phyloP scores from a whole-genome alignment of 1,284 basidiomycete species.

The Marasmius oreades region DNA sequence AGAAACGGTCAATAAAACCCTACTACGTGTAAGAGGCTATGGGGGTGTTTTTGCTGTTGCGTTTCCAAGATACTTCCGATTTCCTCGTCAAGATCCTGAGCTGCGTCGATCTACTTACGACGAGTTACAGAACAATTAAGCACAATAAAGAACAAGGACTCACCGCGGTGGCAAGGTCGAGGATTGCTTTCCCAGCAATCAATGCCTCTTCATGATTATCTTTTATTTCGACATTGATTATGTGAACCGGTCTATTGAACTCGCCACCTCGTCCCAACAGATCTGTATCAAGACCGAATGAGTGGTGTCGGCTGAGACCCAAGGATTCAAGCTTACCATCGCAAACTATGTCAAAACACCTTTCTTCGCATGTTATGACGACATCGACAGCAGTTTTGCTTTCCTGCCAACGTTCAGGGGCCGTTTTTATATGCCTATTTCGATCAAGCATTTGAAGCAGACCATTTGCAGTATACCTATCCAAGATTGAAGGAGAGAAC shows the following conservation, averaged over 20 bases:
- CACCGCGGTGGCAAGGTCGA: slow-evolving; percentile 90
- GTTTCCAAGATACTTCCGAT: slow-evolving; percentile 82
- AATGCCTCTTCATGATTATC: slow-evolving; percentile 99
- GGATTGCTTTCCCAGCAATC: slow-evolving; percentile 92
- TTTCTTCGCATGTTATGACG: slow-evolving; percentile 98
- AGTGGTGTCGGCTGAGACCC: slow-evolving; percentile 8
- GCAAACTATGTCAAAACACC: slow-evolving; percentile 98
- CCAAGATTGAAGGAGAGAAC: slow-evolving; percentile 3
- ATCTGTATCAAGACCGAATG: slow-evolving; percentile 49
- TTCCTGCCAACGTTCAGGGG: slow-evolving; percentile 98
- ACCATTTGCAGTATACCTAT: slow-evolving; percentile 92
- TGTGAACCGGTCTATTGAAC: slow-evolving; percentile 89
- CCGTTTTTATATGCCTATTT: slow-evolving; percentile 88
- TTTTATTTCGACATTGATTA: slow-evolving; percentile 99
- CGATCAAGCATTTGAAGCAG: slow-evolving; percentile 97
- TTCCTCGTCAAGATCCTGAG: slow-evolving; percentile 86
- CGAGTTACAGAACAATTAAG: slow-evolving; percentile 6
- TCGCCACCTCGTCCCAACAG: slow-evolving; percentile 87
- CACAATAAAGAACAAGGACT: slow-evolving; percentile 28
- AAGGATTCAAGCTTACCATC: slow-evolving; percentile 60
- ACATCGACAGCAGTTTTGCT: slow-evolving; percentile 85
- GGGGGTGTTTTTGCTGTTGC: slow-evolving; percentile 90
- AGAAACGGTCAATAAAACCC: slow-evolving; percentile 85
- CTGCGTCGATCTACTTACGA: slow-evolving; percentile 71
- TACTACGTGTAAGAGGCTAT: slow-evolving; percentile 88